Evolutionary conservation across 345 rosid genomes (phyloP).

Genomic region (Populus davidiana): DNA sequence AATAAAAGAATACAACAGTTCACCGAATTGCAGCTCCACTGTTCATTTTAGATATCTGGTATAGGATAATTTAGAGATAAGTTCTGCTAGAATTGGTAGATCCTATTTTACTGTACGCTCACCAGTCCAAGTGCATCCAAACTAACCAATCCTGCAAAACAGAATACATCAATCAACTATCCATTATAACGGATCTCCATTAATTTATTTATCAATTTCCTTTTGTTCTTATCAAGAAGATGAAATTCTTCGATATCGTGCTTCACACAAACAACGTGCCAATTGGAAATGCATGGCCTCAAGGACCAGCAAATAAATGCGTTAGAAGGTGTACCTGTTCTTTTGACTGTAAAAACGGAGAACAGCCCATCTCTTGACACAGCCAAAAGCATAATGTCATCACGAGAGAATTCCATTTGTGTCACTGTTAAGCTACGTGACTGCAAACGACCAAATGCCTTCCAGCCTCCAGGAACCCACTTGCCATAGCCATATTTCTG

Average conservation of each 20-base stretch:
- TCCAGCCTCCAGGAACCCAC: conserved; percentile 99
- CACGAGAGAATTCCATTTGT: conserved; percentile 77
- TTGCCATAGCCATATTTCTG: conserved; percentile 93
- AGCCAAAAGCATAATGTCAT: conserved; percentile 69
- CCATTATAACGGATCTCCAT: too few species aligned
- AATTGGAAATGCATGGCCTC: background rate
- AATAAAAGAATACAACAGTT: background rate
- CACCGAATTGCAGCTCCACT: background rate
- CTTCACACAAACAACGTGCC: background rate
- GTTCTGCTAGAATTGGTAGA: too few species aligned
- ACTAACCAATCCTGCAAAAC: too few species aligned
- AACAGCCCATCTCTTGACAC: conserved; percentile 96
- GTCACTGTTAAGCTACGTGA: conserved; percentile 95
- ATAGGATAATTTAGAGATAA: too few species aligned
- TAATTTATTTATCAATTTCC: background rate
- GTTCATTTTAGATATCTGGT: too few species aligned
- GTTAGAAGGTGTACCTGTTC: conserved; percentile 43
- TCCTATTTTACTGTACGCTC: too few species aligned
- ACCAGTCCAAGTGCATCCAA: too few species aligned
- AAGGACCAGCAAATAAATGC: background rate
- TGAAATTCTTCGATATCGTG: background rate
- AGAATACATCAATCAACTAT: too few species aligned
- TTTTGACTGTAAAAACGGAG: conserved; percentile 65
- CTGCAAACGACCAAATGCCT: conserved; percentile 74
- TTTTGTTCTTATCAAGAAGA: background rate